Percentiles rank a stretch among this genome's conserved stretches.
phyloP scores from a whole-genome alignment of 2,329 filamentous ascomycete genomes.

The Ceratocystiopsis brevicomis region DNA sequence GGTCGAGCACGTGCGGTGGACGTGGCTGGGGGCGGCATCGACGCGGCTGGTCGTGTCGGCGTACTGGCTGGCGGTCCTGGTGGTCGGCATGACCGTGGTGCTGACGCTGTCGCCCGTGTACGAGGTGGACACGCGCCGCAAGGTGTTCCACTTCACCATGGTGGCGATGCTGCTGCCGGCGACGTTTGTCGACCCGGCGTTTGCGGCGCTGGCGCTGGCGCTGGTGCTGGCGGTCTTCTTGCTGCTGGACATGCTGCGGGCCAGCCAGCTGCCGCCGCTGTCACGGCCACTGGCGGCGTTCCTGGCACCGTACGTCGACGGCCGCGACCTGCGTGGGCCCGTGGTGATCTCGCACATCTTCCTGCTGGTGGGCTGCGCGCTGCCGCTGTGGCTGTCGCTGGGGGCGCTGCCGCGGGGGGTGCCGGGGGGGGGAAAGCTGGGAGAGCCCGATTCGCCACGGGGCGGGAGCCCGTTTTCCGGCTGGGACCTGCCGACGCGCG shows the following conservation, averaged over 20 bases:
- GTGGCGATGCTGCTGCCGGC: slow-evolving; percentile 85
- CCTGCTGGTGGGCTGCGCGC: slow-evolving; percentile 80
- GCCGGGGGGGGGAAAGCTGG: too few species aligned
- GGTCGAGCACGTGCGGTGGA: slow-evolving; percentile 45
- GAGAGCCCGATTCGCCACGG: too few species aligned
- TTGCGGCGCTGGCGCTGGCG: slow-evolving; percentile 59
- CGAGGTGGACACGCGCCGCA: slow-evolving; percentile 87
- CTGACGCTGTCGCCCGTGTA: slow-evolving; percentile 56
- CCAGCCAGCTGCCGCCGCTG: slow-evolving; percentile 77
- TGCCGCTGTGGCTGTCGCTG: slow-evolving; percentile 79
- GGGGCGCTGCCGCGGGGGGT: slow-evolving; percentile 41
- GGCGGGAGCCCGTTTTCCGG: neutral
- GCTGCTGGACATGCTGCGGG: slow-evolving; percentile 71
- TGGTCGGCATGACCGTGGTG: slow-evolving; percentile 53
- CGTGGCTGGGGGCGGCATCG: slow-evolving; percentile 54
- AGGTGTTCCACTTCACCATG: slow-evolving; percentile 98
- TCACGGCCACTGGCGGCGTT: slow-evolving; percentile 74
- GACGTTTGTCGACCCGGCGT: slow-evolving; percentile 71
- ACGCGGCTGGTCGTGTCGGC: slow-evolving; percentile 56
- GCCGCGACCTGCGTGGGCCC: slow-evolving; percentile 76
- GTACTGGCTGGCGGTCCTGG: slow-evolving; percentile 56
- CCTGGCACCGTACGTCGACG: slow-evolving; percentile 84
- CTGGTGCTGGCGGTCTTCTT: slow-evolving; percentile 71
- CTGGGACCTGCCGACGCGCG: slow-evolving; percentile 58
- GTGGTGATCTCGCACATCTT: slow-evolving; percentile 96